Conservation (phyloP, 495 filamentous ascomycete genomes). For the Podospora anserina region DNA sequence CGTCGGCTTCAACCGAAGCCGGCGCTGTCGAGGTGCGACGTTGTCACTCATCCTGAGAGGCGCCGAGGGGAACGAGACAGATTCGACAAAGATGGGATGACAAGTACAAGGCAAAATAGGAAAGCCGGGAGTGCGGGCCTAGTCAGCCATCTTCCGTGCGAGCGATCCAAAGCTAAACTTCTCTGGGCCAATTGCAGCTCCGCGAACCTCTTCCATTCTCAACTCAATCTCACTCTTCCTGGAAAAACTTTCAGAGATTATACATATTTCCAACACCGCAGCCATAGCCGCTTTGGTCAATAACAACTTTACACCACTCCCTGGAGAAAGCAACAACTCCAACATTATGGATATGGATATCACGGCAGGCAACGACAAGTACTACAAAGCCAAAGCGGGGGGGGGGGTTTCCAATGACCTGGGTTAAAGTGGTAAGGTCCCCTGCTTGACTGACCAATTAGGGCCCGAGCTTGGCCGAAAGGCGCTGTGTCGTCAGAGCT, state of each 20-base stretch:
- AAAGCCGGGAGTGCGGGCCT: background rate
- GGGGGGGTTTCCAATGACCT: background rate
- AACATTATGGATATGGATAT: background rate
- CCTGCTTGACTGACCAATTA: constrained; percentile 11
- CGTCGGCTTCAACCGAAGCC: constrained; percentile 1
- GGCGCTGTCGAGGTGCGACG: background rate
- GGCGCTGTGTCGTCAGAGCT: constrained; percentile 27
- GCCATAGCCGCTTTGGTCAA: too few relatives aligned
- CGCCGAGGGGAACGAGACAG: background rate
- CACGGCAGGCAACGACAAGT: background rate
- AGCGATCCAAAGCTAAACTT: background rate
- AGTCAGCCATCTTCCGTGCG: background rate
- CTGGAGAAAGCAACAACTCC: background rate
- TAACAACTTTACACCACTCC: too few relatives aligned
- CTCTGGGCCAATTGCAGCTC: background rate
- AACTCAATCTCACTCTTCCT: background rate
- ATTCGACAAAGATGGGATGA: background rate
- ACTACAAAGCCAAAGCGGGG: background rate
- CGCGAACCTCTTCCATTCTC: background rate
- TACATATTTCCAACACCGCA: too few relatives aligned
- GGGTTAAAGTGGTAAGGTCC: constrained; percentile 1
- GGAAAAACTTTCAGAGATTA: too few relatives aligned
- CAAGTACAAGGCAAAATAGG: background rate
- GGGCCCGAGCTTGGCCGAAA: background rate
- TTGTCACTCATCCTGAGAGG: background rate